Base-by-base conservation (phyloP, 2,329 filamentous ascomycete genomes). In the Bipolaris sorokiniana region DNA sequence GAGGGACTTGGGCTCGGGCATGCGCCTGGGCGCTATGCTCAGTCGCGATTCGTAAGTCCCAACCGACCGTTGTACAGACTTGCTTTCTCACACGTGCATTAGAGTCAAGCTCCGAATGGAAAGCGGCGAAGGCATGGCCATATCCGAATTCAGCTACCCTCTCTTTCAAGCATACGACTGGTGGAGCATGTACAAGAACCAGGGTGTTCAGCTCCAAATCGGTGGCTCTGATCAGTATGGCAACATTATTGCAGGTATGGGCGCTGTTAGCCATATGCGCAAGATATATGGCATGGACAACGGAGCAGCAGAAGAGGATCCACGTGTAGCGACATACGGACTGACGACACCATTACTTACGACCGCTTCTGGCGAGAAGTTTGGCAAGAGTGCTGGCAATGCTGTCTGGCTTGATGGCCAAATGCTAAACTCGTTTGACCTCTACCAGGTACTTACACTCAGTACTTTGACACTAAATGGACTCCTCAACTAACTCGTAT, bases 81-180 rank as follows among this genome's bases (percentile, higher is more conserved):
- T 13, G 22, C 18, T 9, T 9, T 7, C 68, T 76, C 47, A 76
- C 42, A 36, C 28, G 34, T 45, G 33, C 28, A 9, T 48, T 31
- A 88, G 86, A 33, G 92, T 96, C 52, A 95, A 92, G 77, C 88
- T 87, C 55, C 91, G 92, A 71, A 84, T 98, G 82, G 84, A 85
- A n/a, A 88, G 88, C 51, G 91, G 92, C 36, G 90, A 95, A 62
- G 96, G 95, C 67, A 94, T 99, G 89, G 96, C 93, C 0, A 90
- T 96, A 68, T 89, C 91, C 34, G 95, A 99, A 74, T 97, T 99
- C 76, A 85, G 88, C 40, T 99, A 99, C 71, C 95, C 96, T 1
- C 79, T 99, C 15, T 86, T 98, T 68, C 95, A 99, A 75, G 92
- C 90, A 20, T 98, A 93, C 90, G 95, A 99, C 75, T 99, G 93